Evolutionary conservation across 371 early-diverging fungal species (phyloP).

Genomic region (Cokeromyces recurvatus): DNA sequence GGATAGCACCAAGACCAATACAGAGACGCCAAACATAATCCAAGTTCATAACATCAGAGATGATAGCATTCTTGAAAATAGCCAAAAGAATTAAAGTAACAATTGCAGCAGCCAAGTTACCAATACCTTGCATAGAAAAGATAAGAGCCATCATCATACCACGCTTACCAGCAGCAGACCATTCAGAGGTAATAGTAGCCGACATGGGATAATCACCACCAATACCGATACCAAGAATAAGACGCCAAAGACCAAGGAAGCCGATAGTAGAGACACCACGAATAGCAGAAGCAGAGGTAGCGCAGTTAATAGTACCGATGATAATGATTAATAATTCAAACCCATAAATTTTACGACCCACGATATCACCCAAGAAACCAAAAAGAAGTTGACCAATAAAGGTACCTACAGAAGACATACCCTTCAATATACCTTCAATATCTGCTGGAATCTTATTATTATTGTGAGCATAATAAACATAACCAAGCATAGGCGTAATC

Average conservation of each 20-base stretch:
- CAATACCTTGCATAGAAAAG: conserved; percentile 92
- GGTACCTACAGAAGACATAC: conserved; percentile 77
- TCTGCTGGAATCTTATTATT: conserved; percentile 55
- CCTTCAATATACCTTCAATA: conserved; percentile 76
- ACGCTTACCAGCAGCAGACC: conserved; percentile 66
- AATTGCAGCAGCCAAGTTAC: conserved; percentile 75
- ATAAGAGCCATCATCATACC: conserved; percentile 73
- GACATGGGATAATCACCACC: conserved; percentile 87
- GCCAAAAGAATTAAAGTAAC: conserved; percentile 67
- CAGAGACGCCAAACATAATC: conserved; percentile 88
- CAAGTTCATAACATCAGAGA: conserved; percentile 57
- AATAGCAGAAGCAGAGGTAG: conserved; percentile 64
- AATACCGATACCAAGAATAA: conserved; percentile 80
- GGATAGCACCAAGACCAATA: conserved; percentile 80
- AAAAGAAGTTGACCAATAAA: conserved; percentile 83
- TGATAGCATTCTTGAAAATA: conserved; percentile 63
- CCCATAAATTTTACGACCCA: conserved; percentile 86
- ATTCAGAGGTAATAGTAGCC: conserved; percentile 86
- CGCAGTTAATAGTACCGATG: conserved; percentile 74
- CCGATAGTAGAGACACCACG: conserved; percentile 69
- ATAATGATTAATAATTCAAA: conserved; percentile 81
- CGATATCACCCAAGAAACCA: conserved; percentile 79
- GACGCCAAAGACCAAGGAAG: conserved; percentile 77
- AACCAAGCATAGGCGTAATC: conserved; percentile 76
- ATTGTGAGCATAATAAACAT: conserved; percentile 59